These are phyloP conservation scores for Domatiomyces globalis DNA, from an alignment of 2,329 filamentous ascomycete genomes.

Conservation along the genomic window DNA sequence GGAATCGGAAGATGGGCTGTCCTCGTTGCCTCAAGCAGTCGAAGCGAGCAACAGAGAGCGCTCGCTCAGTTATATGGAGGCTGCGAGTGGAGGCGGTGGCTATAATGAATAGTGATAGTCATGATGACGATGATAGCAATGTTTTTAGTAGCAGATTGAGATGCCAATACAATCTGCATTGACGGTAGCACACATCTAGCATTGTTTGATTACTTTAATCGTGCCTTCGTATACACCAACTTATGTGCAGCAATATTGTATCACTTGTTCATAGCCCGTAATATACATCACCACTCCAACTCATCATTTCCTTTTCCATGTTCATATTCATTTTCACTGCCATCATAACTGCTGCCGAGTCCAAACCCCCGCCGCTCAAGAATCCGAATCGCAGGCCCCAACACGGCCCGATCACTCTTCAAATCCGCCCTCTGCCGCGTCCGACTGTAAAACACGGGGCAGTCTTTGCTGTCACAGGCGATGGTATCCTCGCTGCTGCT, in stretches of 20 bases:
- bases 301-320: constrained; percentile 20
- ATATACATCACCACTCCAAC: constrained; percentile 25
- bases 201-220: too few relatives aligned
- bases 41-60: neutral
- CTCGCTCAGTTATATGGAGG: neutral
- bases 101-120: neutral
- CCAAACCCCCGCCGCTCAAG: constrained; percentile 18
- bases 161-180: neutral
- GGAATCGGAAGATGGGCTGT: neutral
- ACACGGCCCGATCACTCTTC: constrained; percentile 24
- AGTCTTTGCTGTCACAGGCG: constrained; percentile 81
- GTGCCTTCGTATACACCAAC: too few relatives aligned
- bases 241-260: too few relatives aligned
- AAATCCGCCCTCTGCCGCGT: constrained; percentile 26
- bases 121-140: neutral
- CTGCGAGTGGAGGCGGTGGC: neutral
- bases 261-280: too few relatives aligned
- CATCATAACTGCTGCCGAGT: too few relatives aligned
- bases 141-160: neutral
- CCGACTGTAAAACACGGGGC: constrained; percentile 67
- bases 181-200: too few relatives aligned
- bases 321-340: too few relatives aligned
- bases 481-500: constrained; percentile 49
- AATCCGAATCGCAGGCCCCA: constrained; percentile 26
- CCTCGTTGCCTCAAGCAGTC: neutral